Base-by-base conservation (phyloP, 257 asterid genomes). In the Cruciata laevipes region DNA sequence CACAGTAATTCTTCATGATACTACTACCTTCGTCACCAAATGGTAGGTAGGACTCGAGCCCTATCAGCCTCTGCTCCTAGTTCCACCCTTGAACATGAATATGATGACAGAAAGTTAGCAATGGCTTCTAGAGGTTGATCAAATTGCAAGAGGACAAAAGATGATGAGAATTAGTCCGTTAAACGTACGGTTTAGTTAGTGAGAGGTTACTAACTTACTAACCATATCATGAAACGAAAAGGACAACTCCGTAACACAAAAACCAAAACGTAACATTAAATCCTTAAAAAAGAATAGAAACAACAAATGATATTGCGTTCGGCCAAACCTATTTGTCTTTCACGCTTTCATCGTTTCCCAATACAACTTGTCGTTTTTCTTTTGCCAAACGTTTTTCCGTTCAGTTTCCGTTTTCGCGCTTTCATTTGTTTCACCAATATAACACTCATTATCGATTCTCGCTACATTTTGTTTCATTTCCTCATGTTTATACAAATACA, bases 281-380 rank as follows among this genome's bases (percentile, higher is more conserved):
- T 17, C 57, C 23, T 16, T n/a, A 51, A 53, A 18, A 53, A 53
- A 2, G 12, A 53, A n/a, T 0, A 7, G 8, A n/a, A 37, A 37
- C 13, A 51, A n/a, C 51, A 14, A 51, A 18, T 5, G 8, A 53
- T n/a, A 53, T 53, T 53, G 60, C 60, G 60, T 53, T 17, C 27
- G 60, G 12, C 14, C 60, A 53, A 53, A 27, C 60, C 30, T 2
- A 27, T n/a, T n/a, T n/a, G n/a, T 53, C 8, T 12, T 53, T 53
- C 60, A 53, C 27, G 60, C 60, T 53, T 53, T 53, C 25, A 21
- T 53, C 27, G 59, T 20, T 53, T n/a, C 59, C 59, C 59, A 27
- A 27, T 16, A n/a, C 0, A 47, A 47, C 53, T 47, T 47, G 53
- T 47, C 53, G 53, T 47, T 47, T 14, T 44, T 44, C 3, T 4